Conservation (phyloP, 2,329 filamentous ascomycete species). For the Huntiella savannae region DNA sequence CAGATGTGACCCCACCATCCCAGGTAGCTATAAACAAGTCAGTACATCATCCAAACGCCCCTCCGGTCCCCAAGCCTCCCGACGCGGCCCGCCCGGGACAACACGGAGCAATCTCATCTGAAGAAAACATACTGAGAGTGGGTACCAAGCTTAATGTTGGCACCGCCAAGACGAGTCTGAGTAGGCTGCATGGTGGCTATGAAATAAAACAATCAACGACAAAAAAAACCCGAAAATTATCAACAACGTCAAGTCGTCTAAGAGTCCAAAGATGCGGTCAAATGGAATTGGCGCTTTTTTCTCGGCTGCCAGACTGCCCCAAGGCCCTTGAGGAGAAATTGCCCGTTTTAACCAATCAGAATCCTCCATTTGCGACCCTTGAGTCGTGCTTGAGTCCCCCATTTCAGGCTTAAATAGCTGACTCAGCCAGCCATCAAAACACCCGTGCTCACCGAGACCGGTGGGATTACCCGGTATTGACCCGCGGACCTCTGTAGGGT, state of each 20-base stretch:
- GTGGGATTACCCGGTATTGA: too few species aligned
- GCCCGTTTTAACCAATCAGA: slow-evolving; percentile 8
- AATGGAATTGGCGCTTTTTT: too few species aligned
- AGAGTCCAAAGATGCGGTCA: too few species aligned
- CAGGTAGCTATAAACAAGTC: slow-evolving; percentile 8
- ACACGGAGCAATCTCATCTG: neutral
- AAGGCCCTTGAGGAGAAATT: slow-evolving; percentile 8
- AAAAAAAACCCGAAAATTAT: neutral
- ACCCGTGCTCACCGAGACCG: too few species aligned
- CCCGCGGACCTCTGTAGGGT: too few species aligned
- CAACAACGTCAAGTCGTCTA: slow-evolving; percentile 2
- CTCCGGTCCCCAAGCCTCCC: neutral
- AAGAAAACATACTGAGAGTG: slow-evolving; percentile 11
- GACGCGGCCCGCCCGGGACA: neutral
- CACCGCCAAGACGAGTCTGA: slow-evolving; percentile 21
- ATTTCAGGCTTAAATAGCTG: too few species aligned
- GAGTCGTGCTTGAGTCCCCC: too few species aligned
- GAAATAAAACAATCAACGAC: slow-evolving; percentile 9
- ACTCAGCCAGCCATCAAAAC: too few species aligned
- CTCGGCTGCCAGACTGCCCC: too few species aligned
- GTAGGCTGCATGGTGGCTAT: slow-evolving; percentile 27
- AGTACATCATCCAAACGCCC: neutral
- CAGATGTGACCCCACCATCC: slow-evolving; percentile 12
- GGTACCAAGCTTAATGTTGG: slow-evolving; percentile 13
- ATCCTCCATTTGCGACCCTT: slow-evolving; percentile 4